Evolutionary conservation across 2,329 filamentous ascomycete species (phyloP).

Genomic region (Fusarium nematophilum): DNA sequence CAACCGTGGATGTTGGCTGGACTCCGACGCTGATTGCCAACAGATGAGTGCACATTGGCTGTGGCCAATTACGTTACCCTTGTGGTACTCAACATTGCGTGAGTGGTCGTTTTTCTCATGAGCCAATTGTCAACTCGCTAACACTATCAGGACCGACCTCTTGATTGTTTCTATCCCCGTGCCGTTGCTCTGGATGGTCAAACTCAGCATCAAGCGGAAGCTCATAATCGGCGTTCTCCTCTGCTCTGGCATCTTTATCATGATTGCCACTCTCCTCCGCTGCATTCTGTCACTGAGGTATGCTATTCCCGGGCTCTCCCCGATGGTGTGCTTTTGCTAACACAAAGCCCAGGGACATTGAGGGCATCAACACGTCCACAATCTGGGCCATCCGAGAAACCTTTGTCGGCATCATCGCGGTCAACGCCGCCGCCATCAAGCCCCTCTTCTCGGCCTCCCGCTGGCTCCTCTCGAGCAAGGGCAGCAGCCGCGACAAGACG

Average conservation of each 20-base stretch:
- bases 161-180: slow-evolving; percentile 54
- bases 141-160: slow-evolving; percentile 51
- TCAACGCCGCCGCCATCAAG: slow-evolving; percentile 56
- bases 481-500: slow-evolving; percentile 42
- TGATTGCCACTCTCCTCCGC: slow-evolving; percentile 55
- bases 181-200: slow-evolving; percentile 54
- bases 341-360: slow-evolving; percentile 37
- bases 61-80: slow-evolving; percentile 52
- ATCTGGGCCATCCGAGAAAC: slow-evolving; percentile 59
- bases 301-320: not conserved
- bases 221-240: slow-evolving; percentile 53
- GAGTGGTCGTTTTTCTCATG: slow-evolving; percentile 14
- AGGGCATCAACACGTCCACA: slow-evolving; percentile 52
- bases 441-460: slow-evolving; percentile 50
- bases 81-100: slow-evolving; percentile 52
- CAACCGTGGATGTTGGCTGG: not conserved
- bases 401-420: slow-evolving; percentile 57
- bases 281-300: slow-evolving; percentile 51
- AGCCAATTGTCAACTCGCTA: not conserved
- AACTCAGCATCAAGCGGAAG: slow-evolving; percentile 52
- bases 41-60: slow-evolving; percentile 49
- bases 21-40: not conserved
- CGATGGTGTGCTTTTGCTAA: not conserved
- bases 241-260: slow-evolving; percentile 57
- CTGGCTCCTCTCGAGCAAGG: slow-evolving; percentile 50